Percentiles rank a stretch among this genome's conserved stretches.
Evolutionary conservation across 129 eudicot species (phyloP).

Genomic region (Tagetes patula): DNA sequence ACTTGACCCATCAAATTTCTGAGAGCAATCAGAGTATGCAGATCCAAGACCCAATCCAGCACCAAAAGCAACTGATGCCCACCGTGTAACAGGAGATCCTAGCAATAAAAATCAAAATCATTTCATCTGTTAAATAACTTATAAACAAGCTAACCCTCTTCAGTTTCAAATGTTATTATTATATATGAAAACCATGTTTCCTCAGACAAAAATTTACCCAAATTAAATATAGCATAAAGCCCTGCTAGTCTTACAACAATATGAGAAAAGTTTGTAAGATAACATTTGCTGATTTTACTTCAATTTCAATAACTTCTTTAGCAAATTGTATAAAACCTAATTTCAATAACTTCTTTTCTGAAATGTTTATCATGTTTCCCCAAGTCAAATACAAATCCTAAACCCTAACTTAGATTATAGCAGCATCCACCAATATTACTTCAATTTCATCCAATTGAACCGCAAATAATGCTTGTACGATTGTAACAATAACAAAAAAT

Average conservation of each 20-base stretch:
- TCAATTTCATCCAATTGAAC: neutral
- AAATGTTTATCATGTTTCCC: slow-evolving; percentile 1
- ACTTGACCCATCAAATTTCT: slow-evolving; percentile 40
- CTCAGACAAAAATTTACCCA: neutral
- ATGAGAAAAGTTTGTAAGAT: neutral
- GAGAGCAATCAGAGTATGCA: slow-evolving; percentile 89
- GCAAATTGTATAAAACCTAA: slow-evolving; percentile 1
- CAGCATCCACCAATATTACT: slow-evolving; percentile 1
- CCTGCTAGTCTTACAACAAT: neutral
- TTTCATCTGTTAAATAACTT: neutral
- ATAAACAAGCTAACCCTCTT: neutral
- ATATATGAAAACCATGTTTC: neutral
- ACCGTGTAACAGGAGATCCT: slow-evolving; percentile 89
- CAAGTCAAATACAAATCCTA: neutral
- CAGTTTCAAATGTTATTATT: neutral
- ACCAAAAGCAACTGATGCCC: slow-evolving; percentile 94
- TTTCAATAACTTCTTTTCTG: neutral
- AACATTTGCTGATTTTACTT: neutral
- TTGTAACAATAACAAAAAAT: neutral
- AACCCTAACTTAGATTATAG: neutral
- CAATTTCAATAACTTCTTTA: too few relatives aligned
- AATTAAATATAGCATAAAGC: neutral
- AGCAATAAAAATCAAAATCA: slow-evolving; percentile 16
- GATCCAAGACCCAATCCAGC: slow-evolving; percentile 94
- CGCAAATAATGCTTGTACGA: neutral